Base-by-base conservation (phyloP, 1,284 basidiomycete genomes). In the Macrocystidia cucumis region DNA sequence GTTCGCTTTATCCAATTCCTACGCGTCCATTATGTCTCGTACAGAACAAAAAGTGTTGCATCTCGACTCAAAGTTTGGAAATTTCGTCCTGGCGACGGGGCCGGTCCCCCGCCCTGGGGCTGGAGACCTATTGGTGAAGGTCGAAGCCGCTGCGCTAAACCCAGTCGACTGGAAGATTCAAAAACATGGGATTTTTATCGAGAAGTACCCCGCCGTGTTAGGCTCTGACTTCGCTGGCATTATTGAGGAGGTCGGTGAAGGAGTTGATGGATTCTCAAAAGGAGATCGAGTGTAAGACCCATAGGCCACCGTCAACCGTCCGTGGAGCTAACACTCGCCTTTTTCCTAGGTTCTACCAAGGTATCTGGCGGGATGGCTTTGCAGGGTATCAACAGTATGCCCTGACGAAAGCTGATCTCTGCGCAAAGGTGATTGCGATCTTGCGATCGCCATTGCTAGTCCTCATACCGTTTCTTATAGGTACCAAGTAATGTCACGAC, bases 271-370 rank as follows among this genome's bases (percentile, higher is more conserved):
- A 32, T 59, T 75, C 46, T 54, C 59, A 27, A 59, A 65, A 17
- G 77, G 77, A 3, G 74, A 79, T 46, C 59, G 65, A 49, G 69
- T 79, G 69, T 71, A 49, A 46, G 65, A n/a, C n/a, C n/a, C n/a
- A n/a, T n/a, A n/a, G n/a, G n/a, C n/a, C n/a, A n/a, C n/a, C n/a
- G n/a, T n/a, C n/a, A 7, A 7, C 16, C 7, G n/a, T 3, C 7
- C 3, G 7, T 25, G 23, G 12, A 25, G 8, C 8, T 17, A 29
- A 9, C 19, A 18, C 27, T 50, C 35, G 48, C 49, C 22, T 11
- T 35, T 32, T 41, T 39, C 27, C 35, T 25, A 71, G 66, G 4
- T 47, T 72, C 32, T 60, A 56, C 44, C 60, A 65, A 35, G 63
- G 63, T 4, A 44, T 42, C 12, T 64, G 56, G 35, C 47, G 46